These are phyloP conservation scores for Posidonia oceanica DNA, from an alignment of 116 monocot species.

Conservation along the genomic window DNA sequence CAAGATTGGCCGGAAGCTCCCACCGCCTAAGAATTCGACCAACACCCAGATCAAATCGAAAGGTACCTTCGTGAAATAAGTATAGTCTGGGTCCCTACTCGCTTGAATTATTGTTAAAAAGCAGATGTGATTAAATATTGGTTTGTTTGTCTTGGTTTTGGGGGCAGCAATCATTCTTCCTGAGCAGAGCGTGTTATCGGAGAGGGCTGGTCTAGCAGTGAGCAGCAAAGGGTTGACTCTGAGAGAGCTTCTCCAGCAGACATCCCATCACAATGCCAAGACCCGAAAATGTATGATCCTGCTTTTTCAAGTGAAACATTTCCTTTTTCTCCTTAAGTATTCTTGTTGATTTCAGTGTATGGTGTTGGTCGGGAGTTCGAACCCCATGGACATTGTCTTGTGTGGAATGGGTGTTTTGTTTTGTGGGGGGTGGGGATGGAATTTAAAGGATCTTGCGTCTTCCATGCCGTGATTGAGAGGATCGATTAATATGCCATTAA, in stretches of 20 bases:
- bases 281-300: conserved; percentile 44
- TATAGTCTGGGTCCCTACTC: no score
- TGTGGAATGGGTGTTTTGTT: no score
- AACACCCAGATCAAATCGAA: conserved; percentile 74
- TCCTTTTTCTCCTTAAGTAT: no score
- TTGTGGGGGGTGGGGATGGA: no score
- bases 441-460: no score
- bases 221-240: conserved; percentile 79
- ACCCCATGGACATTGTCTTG: no score
- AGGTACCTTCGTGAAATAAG: conserved; percentile 21
- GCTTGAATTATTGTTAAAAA: neutral
- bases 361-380: no score
- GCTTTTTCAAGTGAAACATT: no score
- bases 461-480: no score
- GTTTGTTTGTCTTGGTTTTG: neutral
- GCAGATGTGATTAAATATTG: neutral
- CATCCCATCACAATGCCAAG: conserved; percentile 87
- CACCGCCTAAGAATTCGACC: conserved; percentile 77
- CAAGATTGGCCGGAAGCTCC: conserved; percentile 82
- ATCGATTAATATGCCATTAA: no score
- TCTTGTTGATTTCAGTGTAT: no score
- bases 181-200: conserved; percentile 76
- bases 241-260: conserved; percentile 80
- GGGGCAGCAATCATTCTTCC: conserved; percentile 75
- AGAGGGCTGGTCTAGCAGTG: conserved; percentile 60